These are phyloP conservation scores for Musa beccarii DNA, from an alignment of 176 grass and related monocot genomes.

Conservation along the genomic window DNA sequence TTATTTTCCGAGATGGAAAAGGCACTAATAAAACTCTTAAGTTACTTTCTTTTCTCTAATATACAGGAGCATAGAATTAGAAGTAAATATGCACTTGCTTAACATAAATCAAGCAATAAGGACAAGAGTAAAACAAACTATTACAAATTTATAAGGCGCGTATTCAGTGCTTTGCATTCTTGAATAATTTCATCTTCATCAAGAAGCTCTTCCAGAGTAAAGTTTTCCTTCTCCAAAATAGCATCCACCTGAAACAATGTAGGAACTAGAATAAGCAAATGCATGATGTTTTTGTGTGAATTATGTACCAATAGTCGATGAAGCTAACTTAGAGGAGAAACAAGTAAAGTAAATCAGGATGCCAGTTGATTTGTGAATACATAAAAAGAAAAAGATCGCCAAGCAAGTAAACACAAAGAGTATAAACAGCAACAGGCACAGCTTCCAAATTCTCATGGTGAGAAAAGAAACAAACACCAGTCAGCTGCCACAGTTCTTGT, in stretches of 20 bases:
- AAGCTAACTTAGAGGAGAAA: background rate
- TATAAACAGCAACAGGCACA: background rate
- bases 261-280: slow-evolving; percentile 6
- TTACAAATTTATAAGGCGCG: slow-evolving; percentile 95
- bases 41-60: background rate
- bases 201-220: slow-evolving; percentile 96
- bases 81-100: background rate
- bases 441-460: background rate
- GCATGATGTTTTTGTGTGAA: background rate
- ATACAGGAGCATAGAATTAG: too few species aligned
- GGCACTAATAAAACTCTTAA: background rate
- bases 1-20: background rate
- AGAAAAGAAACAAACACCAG: background rate
- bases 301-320: background rate
- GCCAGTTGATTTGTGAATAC: too few species aligned
- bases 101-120: background rate
- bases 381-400: too few species aligned
- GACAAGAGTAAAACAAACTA: slow-evolving; percentile 10
- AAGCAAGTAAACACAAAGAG: too few species aligned
- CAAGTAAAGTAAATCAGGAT: background rate
- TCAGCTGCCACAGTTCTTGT: background rate
- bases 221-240: slow-evolving; percentile 97
- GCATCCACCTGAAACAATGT: slow-evolving; percentile 75
- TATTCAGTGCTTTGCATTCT: slow-evolving; percentile 99
- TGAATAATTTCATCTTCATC: slow-evolving; percentile 99